Base-by-base conservation (phyloP, 257 asterid species). In the Scutellaria galericulata region DNA sequence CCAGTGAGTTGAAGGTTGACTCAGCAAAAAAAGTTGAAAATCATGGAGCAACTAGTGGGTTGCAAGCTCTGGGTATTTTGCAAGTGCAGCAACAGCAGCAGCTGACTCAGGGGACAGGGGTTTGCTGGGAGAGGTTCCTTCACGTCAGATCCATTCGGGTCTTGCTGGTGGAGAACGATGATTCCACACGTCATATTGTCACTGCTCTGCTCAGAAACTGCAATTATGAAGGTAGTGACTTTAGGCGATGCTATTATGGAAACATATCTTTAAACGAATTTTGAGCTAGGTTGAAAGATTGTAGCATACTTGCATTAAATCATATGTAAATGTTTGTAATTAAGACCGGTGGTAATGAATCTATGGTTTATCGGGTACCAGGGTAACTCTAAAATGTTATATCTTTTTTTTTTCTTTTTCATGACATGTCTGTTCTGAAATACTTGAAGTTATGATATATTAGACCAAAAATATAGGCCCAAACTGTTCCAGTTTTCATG, bases 131-230 rank as follows among this genome's bases (percentile, higher is more conserved):
- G 75, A 85, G 84, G 66, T 93, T 93, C 86, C 96, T 93, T 82
- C 92, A 88, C 73, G 86, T 93, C 73, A 85, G 93, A 73, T 69
- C 98, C 71, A 85, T 93, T 70, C 86, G 84, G 75, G 98, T 91
- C 66, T 72, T 93, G 77, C 86, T 93, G 74, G 97, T 93, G 86
- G 98, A 93, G 80, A 76, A 83, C 59, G 98, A 93, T 73, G 88
- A 89, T 77, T 93, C 83, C 64, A 93, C 98, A 0, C 89, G 98
- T 54, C 96, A 86, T 75, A 81, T 93, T 53, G 96, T 93, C 78
- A 72, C 96, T 78, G 98, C 98, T 73, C 74, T 93, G 79, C 97
- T 93, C 46, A 78, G 88, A 61, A 93, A 93, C 81, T 93, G 98
- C 85, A 89, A 88, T 66, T 94, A 91, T 71, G 96, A 91, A 85